Percentiles rank a stretch among this genome's conserved stretches.
These are phyloP conservation scores for Aureoboletus auriporus DNA, from an alignment of 768 basidiomycete species.

Conservation along the genomic window DNA sequence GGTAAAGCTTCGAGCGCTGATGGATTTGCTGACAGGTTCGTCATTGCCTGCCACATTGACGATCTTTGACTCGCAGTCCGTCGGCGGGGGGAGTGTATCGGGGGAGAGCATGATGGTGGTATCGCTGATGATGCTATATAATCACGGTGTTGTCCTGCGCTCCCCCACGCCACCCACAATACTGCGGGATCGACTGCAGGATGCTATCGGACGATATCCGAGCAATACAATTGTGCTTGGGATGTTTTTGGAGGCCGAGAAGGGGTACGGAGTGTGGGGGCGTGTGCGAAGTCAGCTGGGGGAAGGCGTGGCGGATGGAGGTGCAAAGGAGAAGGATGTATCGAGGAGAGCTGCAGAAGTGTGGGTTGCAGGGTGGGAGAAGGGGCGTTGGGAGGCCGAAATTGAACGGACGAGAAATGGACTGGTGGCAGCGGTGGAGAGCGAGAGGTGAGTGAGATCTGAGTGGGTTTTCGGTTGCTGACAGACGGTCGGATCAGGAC, in stretches of 20 bases:
- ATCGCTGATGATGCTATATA: slow-evolving; percentile 57
- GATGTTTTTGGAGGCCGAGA: slow-evolving; percentile 73
- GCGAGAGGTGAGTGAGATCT: slow-evolving; percentile 51
- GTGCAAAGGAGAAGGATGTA: slow-evolving; percentile 49
- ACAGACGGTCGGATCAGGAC: slow-evolving; percentile 44
- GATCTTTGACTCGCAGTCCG: slow-evolving; percentile 32
- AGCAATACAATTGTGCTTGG: slow-evolving; percentile 70
- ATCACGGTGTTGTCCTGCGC: slow-evolving; percentile 50
- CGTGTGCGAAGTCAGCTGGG: slow-evolving; percentile 56
- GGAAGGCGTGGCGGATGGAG: slow-evolving; percentile 33
- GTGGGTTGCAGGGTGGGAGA: slow-evolving; percentile 80
- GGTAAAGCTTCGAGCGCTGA: slow-evolving; percentile 59
- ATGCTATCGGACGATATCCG: slow-evolving; percentile 56
- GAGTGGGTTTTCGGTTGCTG: background rate
- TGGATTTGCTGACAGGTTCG: slow-evolving; percentile 55
- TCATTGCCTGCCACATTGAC: slow-evolving; percentile 39
- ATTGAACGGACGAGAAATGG: slow-evolving; percentile 66
- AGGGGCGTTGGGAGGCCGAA: slow-evolving; percentile 65
- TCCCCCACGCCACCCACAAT: slow-evolving; percentile 55
- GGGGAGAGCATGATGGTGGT: slow-evolving; percentile 56
- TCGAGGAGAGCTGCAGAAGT: slow-evolving; percentile 61
- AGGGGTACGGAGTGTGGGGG: slow-evolving; percentile 77
- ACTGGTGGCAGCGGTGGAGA: slow-evolving; percentile 57
- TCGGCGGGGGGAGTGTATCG: slow-evolving; percentile 4
- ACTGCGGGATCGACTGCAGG: slow-evolving; percentile 53